Base-by-base conservation (phyloP, 257 asterid species). In the Forsythia viridissima region DNA sequence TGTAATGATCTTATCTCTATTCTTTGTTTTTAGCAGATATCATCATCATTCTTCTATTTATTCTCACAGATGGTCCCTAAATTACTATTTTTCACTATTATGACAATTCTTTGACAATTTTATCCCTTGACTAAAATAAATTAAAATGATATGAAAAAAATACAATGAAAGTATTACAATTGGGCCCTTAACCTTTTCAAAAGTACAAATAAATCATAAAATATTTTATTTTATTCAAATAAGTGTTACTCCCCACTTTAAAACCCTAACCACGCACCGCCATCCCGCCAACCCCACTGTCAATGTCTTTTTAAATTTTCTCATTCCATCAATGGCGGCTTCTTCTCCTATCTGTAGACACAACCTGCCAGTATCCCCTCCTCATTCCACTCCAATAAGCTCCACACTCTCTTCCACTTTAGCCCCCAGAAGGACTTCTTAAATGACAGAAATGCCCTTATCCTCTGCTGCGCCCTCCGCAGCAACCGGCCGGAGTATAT, bases 401-500 rank as follows among this genome's bases (percentile, higher is more conserved):
- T 30, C 61, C 36, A 34, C 61, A 20, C 38, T 16, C 4, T 40
- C 37, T 70, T 70, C 57, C 36, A 12, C 52, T 42, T 71, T 20
- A 41, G 11, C 16, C 75, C 16, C 20, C 55, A 11, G 61, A 44
- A 71, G 34, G 61, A 41, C 75, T 59, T 76, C 83, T 37, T 16
- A 77, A 70, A 75, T 8, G n/a, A 65, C 70, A 36, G 21, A 34
- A 80, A 77, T 48, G 85, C 80, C 41, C 74, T 79, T 8, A 78
- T 84, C 67, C 76, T 89, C 74, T 86, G 92, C 82, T 92, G 93
- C 89, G 86, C 92, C 10, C 15, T 86, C 71, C 75, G 73, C 84
- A 88, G 84, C 20, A 36, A 24, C 15, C 84, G 88, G 8, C 97
- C 99, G 8, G 91, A 87, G 4, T 95, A 93, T 85, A 82, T 77